Base-by-base conservation (phyloP, 768 basidiomycete species). In the Mycena crocata region DNA sequence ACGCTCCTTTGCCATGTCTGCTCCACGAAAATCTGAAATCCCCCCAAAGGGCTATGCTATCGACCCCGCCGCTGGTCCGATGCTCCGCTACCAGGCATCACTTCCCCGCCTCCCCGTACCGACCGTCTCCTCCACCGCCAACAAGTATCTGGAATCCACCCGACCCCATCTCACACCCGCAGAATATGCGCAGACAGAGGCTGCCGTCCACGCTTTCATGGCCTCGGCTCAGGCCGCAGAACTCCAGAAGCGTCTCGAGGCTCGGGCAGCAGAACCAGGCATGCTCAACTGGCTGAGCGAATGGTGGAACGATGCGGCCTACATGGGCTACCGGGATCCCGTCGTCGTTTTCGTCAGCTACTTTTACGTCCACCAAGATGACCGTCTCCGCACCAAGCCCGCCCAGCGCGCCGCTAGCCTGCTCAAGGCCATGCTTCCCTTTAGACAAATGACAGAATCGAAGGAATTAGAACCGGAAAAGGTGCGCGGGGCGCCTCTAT, bases 251-350 rank as follows among this genome's bases (percentile, higher is more conserved):
- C 85, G 98, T 3, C 84, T 99, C 35, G 84, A 94, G 74, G 84
- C 86, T 24, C 87, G 96, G 2, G 95, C 95, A 0, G 83, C 84
- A 0, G 83, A 88, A 28, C 86, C 87, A 1, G 77, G 78, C 21
- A 77, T 81, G 57, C 83, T 82, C 72, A 96, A 86, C 82, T 99
- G 98, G 98, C 84, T 99, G n/a, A 86, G 87, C 50, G 95, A 97
- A 56, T 99, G 98, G 98, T 99, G 97, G 97, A 96, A 99, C 79
- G 94, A 98, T 37, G 87, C 78, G 6, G 96, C 96, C 21, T 94
- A 93, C 76, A 90, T 94, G 91, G 91, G 82, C 8, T 94, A 93
- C 74, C 86, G 94, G 51, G 96, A 97, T 72, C 90, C 96, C 2
- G 93, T 98, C 51, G 91, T 96, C 32, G 93, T 96, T 17, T 93